Conservation (phyloP, 1,284 basidiomycete species). For the Ganoderma boninense region DNA sequence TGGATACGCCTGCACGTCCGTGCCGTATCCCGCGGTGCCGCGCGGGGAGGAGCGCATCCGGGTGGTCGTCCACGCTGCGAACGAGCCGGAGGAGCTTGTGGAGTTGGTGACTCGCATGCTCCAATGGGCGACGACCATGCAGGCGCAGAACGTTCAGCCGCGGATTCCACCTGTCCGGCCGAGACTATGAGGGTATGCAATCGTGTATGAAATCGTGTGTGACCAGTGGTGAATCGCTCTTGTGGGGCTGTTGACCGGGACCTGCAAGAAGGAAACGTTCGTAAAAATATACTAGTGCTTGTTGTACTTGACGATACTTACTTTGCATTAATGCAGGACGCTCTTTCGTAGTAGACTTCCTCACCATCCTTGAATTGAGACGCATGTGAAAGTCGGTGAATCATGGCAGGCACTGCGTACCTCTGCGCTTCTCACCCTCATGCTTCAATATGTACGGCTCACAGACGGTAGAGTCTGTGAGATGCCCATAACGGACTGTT, state of each 20-base stretch:
- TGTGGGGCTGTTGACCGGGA: not conserved
- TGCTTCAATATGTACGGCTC: not conserved
- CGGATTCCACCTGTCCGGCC: not conserved
- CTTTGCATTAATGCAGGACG: too few relatives aligned
- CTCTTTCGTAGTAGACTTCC: not conserved
- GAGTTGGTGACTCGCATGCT: slow-evolving; percentile 41
- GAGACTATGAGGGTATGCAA: not conserved
- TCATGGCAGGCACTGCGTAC: not conserved
- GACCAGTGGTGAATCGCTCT: not conserved
- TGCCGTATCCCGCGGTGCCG: slow-evolving; percentile 65
- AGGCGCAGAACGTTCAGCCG: not conserved
- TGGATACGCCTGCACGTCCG: slow-evolving; percentile 77
- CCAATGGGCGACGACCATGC: slow-evolving; percentile 32
- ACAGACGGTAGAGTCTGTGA: not conserved
- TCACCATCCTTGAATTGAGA: not conserved
- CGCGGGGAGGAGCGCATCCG: slow-evolving; percentile 70
- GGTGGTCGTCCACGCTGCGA: slow-evolving; percentile 82
- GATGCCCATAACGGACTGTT: not conserved
- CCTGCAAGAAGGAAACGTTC: not conserved
- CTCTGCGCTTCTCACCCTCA: not conserved
- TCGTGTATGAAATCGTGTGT: not conserved
- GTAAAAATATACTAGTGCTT: too few relatives aligned
- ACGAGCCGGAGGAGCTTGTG: slow-evolving; percentile 70
- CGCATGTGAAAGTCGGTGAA: too few relatives aligned
- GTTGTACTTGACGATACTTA: too few relatives aligned